Evolutionary conservation across 2,329 filamentous ascomycete species (phyloP), one percentile per base, ranked within the genome.

Genomic region (Neopestalotiopsis sp.): DNA sequence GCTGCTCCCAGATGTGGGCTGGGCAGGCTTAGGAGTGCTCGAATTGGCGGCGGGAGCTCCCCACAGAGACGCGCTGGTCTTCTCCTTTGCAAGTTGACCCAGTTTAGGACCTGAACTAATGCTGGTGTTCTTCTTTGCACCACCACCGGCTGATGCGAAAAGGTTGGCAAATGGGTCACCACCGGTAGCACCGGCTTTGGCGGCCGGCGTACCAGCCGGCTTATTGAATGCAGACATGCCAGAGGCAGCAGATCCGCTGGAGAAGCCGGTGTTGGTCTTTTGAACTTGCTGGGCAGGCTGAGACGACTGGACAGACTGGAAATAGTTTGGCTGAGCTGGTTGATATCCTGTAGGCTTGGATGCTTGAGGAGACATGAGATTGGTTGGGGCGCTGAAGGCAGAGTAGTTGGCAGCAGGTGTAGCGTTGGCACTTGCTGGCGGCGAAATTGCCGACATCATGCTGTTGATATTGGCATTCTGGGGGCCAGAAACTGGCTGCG

Each of bases 11-110:
- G 74, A 70, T 17, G 71, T 70, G 62, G 58, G 71, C 70, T 45
- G 71, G 10, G 49, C 49, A 53, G 76, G 74, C 62, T 78, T 78
- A 14, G 72, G 63, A 4, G 74, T 73, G 62, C 68, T 69, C 56
- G 66, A 49, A 53, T 17, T 53, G 40, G 72, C 69, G 14, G 90
- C 85, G 17, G 92, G 87, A 0, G 93, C 88, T 20, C 95, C 96
- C 94, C 97, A 99, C 72, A 99, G 94, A 7, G 95, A 94, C 17
- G 95, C 94, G 75, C 91, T 94, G 69, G 94, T 96, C 87, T 98
- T 98, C 82, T 98, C 94, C 85, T 98, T 98, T n/a, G 95, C 95
- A 81, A 99, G 89, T 79, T 97, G 95, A 38, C 94, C 95, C 82
- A 99, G 88, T 67, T 95, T 95, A 65, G 94, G 91, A 0, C 92